Conservation (phyloP, 2,329 filamentous ascomycete genomes). For the Dactylonectria estremocensis region DNA sequence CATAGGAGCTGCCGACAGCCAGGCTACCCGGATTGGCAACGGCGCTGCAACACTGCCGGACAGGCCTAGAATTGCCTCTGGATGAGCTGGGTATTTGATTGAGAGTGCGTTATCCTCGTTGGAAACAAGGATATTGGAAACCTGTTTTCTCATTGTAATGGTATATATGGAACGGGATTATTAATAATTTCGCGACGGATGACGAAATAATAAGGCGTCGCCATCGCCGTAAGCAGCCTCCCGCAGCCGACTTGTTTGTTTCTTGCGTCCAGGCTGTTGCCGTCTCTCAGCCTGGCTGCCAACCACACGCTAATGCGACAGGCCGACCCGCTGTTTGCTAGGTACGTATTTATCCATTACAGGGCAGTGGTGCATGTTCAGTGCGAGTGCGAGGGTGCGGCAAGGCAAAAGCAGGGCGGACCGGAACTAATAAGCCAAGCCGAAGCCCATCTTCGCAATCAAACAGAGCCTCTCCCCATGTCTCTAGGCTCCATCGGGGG, state of each 20-base stretch:
- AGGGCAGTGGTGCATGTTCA: no score
- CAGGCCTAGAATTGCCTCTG: no score
- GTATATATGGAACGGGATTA: no score
- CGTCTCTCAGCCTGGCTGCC: neutral
- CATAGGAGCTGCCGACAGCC: neutral
- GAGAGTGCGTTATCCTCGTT: no score
- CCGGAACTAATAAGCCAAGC: neutral
- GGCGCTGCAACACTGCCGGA: no score
- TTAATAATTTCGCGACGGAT: no score
- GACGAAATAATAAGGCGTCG: neutral
- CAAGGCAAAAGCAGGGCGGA: no score
- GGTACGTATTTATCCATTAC: no score
- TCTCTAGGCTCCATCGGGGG: constrained; percentile 27
- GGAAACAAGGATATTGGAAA: no score
- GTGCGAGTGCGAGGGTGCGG: no score
- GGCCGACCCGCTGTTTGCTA: neutral
- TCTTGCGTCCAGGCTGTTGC: neutral
- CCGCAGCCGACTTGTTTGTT: neutral
- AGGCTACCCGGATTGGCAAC: neutral
- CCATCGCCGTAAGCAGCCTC: neutral
- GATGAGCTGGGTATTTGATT: no score
- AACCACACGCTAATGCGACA: neutral
- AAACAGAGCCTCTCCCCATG: constrained; percentile 5
- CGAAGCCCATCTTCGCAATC: constrained; percentile 8
- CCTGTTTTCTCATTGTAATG: no score